Base-by-base conservation (phyloP, 371 early-diverging fungal genomes). In the Rhizopus sp. region DNA sequence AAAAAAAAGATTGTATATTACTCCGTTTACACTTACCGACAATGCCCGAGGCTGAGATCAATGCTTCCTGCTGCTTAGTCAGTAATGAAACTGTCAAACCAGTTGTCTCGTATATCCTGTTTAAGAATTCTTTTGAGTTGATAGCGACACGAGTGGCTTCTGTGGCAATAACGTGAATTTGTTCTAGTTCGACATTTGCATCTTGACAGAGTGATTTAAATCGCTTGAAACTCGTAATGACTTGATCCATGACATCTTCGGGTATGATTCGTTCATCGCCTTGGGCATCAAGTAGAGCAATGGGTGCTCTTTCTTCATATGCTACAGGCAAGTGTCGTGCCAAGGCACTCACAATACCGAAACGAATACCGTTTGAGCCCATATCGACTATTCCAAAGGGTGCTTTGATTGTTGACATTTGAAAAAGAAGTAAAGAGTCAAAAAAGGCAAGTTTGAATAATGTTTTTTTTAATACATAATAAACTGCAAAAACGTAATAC, bases 281-380 rank as follows among this genome's bases (percentile, higher is more conserved):
- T 64, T 81, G 85, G 3, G 83, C 83, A 1, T 82, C 84, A 13
- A 83, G 70, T 13, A 86, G 57, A 0, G 85, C 79, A 50, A 86
- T 86, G 35, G 85, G 73, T 1, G 84, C 85, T 30, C 87, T 69
- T 58, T 86, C 87, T 64, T 86, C 87, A 35, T 80, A 86, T 0
- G 80, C 61, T 13, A 84, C 83, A n/a, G 85, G 85, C 8, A 86
- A 70, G 55, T 84, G 82, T 4, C 87, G 78, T 16, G 76, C 73
- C 12, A 84, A 64, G 0, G 78, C 68, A 32, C 74, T 77, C 4
- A 84, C 74, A 45, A 87, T 84, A 38, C 83, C 83, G 39, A 87
- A 85, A 3, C 85, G 83, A 50, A 87, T 87, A 30, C 87, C 87
- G 56, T 87, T 87, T 39, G 84, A 84, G n/a, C 87, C 85, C 81